Conservation (phyloP, 1,284 basidiomycete species). For the Malassezia globosa region DNA sequence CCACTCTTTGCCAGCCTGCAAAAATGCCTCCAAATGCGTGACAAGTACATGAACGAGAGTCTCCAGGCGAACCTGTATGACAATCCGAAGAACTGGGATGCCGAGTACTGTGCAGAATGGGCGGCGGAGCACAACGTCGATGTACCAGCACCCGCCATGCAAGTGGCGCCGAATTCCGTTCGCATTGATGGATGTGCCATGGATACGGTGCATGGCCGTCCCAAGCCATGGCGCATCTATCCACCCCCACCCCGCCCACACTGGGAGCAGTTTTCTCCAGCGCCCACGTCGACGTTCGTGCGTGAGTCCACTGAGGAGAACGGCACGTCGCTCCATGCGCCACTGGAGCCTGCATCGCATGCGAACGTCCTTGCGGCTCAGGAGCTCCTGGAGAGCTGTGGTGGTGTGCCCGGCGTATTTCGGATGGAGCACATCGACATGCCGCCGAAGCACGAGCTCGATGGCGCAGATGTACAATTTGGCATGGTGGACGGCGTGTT, state of each 20-base stretch:
- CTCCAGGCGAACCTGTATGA: constrained; percentile 40
- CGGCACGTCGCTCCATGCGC: constrained; percentile 30
- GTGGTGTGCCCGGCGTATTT: constrained; percentile 42
- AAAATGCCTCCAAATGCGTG: constrained; percentile 37
- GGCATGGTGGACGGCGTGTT: constrained; percentile 41
- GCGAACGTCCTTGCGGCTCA: constrained; percentile 44
- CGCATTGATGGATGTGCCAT: constrained; percentile 38
- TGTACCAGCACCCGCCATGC: constrained; percentile 8
- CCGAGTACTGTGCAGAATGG: constrained; percentile 36
- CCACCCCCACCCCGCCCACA: constrained; percentile 44
- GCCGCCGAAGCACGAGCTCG: constrained; percentile 23
- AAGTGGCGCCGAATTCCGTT: constrained; percentile 16
- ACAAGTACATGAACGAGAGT: constrained; percentile 42
- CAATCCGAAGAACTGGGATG: constrained; percentile 47
- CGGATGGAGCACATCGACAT: constrained; percentile 25
- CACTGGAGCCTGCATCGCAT: constrained; percentile 38
- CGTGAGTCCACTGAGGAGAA: constrained; percentile 23
- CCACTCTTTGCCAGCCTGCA: constrained; percentile 36
- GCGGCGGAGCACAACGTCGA: background rate
- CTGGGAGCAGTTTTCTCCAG: constrained; percentile 46
- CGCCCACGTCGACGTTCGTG: constrained; percentile 40
- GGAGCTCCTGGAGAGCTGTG: constrained; percentile 38
- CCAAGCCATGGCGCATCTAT: constrained; percentile 45
- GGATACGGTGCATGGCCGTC: constrained; percentile 19
- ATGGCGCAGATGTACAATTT: constrained; percentile 24